These are phyloP conservation scores for Ilyonectria destructans DNA, from an alignment of 2,329 filamentous ascomycete genomes.

Conservation along the genomic window DNA sequence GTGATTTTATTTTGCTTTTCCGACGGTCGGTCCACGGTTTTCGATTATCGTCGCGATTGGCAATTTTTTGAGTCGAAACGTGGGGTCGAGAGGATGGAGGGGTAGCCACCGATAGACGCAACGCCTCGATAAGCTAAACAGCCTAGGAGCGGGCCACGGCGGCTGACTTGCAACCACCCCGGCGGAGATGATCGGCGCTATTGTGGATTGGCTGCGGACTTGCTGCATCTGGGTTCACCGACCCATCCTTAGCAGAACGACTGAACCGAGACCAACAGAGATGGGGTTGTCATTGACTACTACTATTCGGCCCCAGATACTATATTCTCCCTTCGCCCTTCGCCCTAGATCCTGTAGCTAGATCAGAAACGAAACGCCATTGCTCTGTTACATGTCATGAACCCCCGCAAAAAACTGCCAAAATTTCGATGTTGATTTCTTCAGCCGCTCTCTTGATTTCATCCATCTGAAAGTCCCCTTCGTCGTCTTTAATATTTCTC, in stretches of 20 bases:
- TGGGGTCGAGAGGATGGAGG: slow-evolving; percentile 28
- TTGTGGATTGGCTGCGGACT: slow-evolving; percentile 19
- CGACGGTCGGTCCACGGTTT: slow-evolving; percentile 3
- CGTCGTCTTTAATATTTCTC: too few relatives aligned
- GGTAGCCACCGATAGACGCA: slow-evolving; percentile 27
- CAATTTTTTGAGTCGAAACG: slow-evolving; percentile 22
- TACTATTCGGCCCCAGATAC: background rate
- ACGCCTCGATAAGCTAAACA: slow-evolving; percentile 10
- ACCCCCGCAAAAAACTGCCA: too few relatives aligned
- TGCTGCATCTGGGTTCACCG: slow-evolving; percentile 24
- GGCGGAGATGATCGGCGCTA: background rate
- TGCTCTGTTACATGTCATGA: background rate
- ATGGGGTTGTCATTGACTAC: slow-evolving; percentile 1
- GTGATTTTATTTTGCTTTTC: slow-evolving; percentile 10
- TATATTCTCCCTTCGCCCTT: background rate
- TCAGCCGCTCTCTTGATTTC: too few relatives aligned
- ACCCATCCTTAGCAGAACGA: slow-evolving; percentile 4
- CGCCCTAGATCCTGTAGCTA: background rate
- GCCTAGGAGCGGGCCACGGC: too few relatives aligned
- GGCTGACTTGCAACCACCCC: too few relatives aligned
- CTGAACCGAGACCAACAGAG: slow-evolving; percentile 3
- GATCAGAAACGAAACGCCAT: slow-evolving; percentile 1
- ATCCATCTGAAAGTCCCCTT: too few relatives aligned
- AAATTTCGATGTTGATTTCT: too few relatives aligned
- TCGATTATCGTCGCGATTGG: background rate